phyloP scores from a whole-genome alignment of 495 filamentous ascomycete species.

The Daldinia bambusicola region DNA sequence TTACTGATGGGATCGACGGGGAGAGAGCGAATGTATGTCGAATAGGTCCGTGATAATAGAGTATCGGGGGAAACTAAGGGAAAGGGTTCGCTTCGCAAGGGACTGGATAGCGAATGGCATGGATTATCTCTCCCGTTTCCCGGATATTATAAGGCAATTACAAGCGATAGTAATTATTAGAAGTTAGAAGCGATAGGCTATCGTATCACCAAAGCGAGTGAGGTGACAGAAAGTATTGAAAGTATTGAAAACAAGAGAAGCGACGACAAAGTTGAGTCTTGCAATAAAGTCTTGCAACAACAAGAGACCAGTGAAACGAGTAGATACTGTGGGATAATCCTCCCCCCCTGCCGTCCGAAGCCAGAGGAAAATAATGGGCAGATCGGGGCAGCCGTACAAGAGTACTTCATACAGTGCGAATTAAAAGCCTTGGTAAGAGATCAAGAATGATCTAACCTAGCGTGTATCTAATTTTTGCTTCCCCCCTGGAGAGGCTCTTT shows the following conservation, averaged over 20 bases:
- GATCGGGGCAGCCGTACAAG: constrained; percentile 23
- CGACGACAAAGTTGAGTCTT: constrained; percentile 41
- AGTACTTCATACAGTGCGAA: constrained; percentile 39
- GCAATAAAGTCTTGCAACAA: constrained; percentile 20
- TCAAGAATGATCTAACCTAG: constrained; percentile 37
- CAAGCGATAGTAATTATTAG: constrained; percentile 46
- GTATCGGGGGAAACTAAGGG: constrained; percentile 5
- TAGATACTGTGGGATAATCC: constrained; percentile 33
- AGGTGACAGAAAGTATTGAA: constrained; percentile 49
- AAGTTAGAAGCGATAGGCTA: constrained; percentile 54
- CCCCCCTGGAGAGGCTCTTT: constrained; percentile 42
- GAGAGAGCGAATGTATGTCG: constrained; percentile 37
- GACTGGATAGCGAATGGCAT: constrained; percentile 28
- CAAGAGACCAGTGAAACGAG: constrained; percentile 24
- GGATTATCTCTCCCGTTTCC: constrained; percentile 19
- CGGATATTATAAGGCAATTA: constrained; percentile 37
- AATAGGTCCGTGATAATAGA: constrained; percentile 15
- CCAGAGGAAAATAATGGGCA: constrained; percentile 22
- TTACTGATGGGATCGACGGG: constrained; percentile 17
- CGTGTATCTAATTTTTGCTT: constrained; percentile 42
- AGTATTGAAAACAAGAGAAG: constrained; percentile 45
- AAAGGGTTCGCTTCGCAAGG: constrained; percentile 28
- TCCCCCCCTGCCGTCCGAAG: constrained; percentile 28
- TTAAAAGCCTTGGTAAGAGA: background rate
- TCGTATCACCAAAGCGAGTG: constrained; percentile 63